Percentiles rank a stretch among this genome's conserved stretches.
These are phyloP conservation scores for Venturia oleaginea DNA, from an alignment of 2,329 filamentous ascomycete genomes.

Conservation along the genomic window DNA sequence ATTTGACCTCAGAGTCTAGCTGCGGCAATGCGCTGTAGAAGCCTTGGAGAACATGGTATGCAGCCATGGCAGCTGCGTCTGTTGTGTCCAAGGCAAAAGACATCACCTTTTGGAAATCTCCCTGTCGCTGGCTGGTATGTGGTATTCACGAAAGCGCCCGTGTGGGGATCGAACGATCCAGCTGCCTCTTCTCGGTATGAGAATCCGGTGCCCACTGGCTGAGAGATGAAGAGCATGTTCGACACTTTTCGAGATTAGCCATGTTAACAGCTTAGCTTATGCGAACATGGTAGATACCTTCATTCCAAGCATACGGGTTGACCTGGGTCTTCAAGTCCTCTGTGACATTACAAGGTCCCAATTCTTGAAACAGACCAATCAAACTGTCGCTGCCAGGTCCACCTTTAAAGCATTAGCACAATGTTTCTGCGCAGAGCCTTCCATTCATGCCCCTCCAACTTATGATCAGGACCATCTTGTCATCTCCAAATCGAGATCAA, in stretches of 20 bases:
- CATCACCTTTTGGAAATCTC: constrained; percentile 30
- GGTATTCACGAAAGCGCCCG: constrained; percentile 38
- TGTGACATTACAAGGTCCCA: constrained; percentile 34
- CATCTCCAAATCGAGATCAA: too few species aligned
- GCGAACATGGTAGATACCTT: constrained; percentile 18
- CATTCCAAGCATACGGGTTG: constrained; percentile 53
- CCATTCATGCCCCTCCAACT: too few species aligned
- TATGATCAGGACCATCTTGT: too few species aligned
- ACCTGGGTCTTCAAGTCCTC: constrained; percentile 25
- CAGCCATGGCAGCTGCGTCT: constrained; percentile 44
- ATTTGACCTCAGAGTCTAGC: constrained; percentile 40
- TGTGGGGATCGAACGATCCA: constrained; percentile 34
- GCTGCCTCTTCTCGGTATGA: constrained; percentile 27
- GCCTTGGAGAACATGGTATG: constrained; percentile 48
- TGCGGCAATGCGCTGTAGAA: constrained; percentile 42
- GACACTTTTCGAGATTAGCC: constrained; percentile 27
- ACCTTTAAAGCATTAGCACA: constrained; percentile 42
- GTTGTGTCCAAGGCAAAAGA: constrained; percentile 40
- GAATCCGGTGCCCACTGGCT: constrained; percentile 51
- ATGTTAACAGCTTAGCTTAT: background rate
- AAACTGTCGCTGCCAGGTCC: background rate
- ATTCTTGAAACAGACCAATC: constrained; percentile 18
- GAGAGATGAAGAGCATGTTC: constrained; percentile 53
- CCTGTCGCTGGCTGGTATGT: constrained; percentile 35
- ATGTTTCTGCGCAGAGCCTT: too few species aligned